Conservation (phyloP, 176 grass and related monocot species). For the Paspalum notatum region DNA sequence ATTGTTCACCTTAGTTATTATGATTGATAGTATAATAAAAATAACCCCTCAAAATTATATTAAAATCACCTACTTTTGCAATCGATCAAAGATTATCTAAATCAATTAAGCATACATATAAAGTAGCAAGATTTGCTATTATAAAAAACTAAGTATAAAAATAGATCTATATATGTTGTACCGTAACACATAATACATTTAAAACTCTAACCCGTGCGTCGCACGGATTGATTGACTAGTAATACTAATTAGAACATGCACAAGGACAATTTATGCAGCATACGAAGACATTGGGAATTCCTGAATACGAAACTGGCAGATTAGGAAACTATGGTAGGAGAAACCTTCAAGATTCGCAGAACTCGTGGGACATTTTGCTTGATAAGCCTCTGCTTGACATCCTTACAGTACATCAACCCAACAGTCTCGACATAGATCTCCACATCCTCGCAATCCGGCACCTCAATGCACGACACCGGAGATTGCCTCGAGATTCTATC, state of each 20-base stretch:
- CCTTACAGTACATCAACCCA: constrained; percentile 91
- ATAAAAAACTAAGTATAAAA: no score
- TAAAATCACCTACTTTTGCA: no score
- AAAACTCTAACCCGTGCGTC: no score
- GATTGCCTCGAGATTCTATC: constrained; percentile 69
- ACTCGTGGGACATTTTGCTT: constrained; percentile 84
- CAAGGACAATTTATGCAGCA: neutral
- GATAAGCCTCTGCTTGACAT: constrained; percentile 77
- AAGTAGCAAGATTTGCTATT: no score
- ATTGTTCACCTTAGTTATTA: no score
- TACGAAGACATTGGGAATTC: neutral
- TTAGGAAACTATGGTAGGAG: constrained; percentile 4
- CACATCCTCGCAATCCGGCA: constrained; percentile 83
- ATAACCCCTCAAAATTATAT: no score
- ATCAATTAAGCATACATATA: no score
- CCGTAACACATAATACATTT: no score
- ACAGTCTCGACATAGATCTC: constrained; percentile 86
- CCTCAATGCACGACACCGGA: constrained; percentile 63
- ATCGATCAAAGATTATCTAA: no score
- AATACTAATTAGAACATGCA: neutral
- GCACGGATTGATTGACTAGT: no score
- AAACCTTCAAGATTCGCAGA: constrained; percentile 83
- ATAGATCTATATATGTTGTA: no score
- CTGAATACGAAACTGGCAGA: neutral
- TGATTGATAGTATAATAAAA: no score